A percentile compares a stretch with the other conserved stretches of the same genome.
These are phyloP conservation scores for Copromyces sp. DNA, from an alignment of 495 filamentous ascomycete genomes.

Conservation along the genomic window DNA sequence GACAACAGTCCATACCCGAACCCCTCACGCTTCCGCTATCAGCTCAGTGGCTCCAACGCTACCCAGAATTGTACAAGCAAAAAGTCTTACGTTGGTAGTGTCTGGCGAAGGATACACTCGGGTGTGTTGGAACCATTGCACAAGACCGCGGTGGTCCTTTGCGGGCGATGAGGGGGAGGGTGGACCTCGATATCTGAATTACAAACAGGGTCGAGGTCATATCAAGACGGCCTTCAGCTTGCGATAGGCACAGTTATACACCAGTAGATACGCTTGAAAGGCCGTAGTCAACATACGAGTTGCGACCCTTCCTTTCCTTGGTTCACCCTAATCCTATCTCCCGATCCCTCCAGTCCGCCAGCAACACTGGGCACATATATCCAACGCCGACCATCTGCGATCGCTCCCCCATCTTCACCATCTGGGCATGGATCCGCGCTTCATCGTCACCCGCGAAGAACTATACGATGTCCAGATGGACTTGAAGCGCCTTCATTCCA, in stretches of 20 bases:
- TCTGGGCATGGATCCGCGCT: conserved; percentile 46
- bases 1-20: background rate
- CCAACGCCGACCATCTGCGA: background rate
- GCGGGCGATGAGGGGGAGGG: conserved; percentile 29
- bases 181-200: conserved; percentile 26
- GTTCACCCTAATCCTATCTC: background rate
- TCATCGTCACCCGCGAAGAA: conserved; percentile 51
- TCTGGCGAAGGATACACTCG: background rate
- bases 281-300: background rate
- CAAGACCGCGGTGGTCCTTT: conserved; percentile 23
- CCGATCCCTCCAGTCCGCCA: background rate
- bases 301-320: background rate
- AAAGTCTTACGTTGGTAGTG: background rate
- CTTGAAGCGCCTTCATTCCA: conserved; percentile 67
- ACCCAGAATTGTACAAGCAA: background rate
- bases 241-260: background rate
- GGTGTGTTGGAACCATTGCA: conserved; percentile 7
- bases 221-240: conserved; percentile 1
- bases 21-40: background rate
- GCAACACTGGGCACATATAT: background rate
- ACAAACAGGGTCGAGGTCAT: conserved; percentile 20
- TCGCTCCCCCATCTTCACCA: background rate
- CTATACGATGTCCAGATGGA: conserved; percentile 82
- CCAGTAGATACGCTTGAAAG: background rate
- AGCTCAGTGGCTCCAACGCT: background rate